A percentile compares a stretch with the other conserved stretches of the same genome.
These are phyloP conservation scores for Cucurbita maxima DNA, from an alignment of 306 rosid genomes.

Conservation along the genomic window DNA sequence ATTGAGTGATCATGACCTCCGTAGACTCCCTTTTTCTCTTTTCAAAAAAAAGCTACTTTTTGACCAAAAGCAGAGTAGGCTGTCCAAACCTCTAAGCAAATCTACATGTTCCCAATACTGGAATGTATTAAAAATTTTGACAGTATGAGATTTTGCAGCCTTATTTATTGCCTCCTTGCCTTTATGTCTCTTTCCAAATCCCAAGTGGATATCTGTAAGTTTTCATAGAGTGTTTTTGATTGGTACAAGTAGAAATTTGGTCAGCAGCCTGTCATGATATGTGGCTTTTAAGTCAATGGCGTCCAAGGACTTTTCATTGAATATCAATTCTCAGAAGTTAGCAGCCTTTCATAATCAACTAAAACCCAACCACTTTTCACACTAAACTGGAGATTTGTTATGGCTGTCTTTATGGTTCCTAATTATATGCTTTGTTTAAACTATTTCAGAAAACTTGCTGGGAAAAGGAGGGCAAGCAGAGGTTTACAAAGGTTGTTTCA, in stretches of 20 bases:
- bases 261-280: background rate
- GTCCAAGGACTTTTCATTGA: background rate
- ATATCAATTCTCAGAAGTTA: background rate
- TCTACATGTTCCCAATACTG: no score
- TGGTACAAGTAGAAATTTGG: background rate
- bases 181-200: background rate
- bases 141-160: background rate
- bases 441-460: conserved; percentile 48
- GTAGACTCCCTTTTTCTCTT: background rate
- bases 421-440: background rate
- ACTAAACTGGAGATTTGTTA: background rate
- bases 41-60: background rate
- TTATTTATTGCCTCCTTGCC: background rate
- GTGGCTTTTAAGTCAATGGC: background rate
- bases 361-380: background rate
- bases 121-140: background rate
- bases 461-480: conserved; percentile 97
- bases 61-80: background rate
- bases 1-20: background rate
- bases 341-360: background rate
- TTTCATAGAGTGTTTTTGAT: background rate
- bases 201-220: background rate
- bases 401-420: background rate
- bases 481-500: conserved; percentile 59
- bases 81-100: background rate